Evolutionary conservation across 441 rosid genomes (phyloP), one percentile per base, ranked within the genome.

Genomic region (Oxalis stricta): DNA sequence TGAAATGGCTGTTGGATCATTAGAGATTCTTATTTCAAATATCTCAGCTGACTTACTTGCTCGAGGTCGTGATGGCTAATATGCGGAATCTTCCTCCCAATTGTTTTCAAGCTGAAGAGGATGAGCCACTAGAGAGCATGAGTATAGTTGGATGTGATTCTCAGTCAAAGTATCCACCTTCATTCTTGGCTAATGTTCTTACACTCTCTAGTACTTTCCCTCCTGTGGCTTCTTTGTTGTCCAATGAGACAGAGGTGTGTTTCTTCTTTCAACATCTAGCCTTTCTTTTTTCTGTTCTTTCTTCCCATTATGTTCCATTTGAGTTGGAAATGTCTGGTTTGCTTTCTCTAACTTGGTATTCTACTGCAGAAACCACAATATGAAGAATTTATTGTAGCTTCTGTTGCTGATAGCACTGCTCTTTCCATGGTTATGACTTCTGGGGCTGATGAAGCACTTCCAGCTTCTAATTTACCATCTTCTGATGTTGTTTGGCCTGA

Each of bases 31-130:
- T 59, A 92, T 92, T 74, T 73, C 94, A 50, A 87, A 80, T 56
- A 84, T 92, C 53, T 80, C 87, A 29, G 82, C 94, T 11, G 97
- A 92, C 77, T 75, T 87, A 67, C 84, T 92, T 41, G 94, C 97
- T 18, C n/a, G 97, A 87, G 57, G 85, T 92, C 38, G 99, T 92
- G 59, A 87, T 92, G 76, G 83, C 94, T 64, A 87, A 92, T 57
- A 92, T 92, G 93, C 64, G 70, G 58, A 61, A 84, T 69, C 87
- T 87, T 53, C 81, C 87, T 44, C 36, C 64, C 38, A 58, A 44
- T 44, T 55, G 39, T 39, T 65, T 79, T 31, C 71, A 57, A 52
- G 56, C 70, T 31, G 83, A 82, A 50, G 84, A 70, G 57, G 76
- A 64, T 28, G 78, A 76, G 53, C 56, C 63, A 52, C 64, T 84